phyloP scores from a whole-genome alignment of 164 flowering plant genomes.

The Vitis vinifera region DNA sequence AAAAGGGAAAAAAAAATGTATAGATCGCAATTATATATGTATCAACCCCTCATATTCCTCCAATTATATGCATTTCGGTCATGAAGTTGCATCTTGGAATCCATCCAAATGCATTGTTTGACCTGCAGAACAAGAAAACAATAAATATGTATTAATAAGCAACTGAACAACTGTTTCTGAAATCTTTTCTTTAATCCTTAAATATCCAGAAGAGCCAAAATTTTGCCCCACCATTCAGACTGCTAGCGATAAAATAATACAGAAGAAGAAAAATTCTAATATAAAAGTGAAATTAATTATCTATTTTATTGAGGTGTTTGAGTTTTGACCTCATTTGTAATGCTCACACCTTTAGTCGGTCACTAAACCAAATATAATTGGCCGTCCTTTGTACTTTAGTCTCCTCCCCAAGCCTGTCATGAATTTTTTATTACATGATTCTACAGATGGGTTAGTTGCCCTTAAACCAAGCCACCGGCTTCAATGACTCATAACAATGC shows the following conservation, averaged over 20 bases:
- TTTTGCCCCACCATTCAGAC: conserved; percentile 3
- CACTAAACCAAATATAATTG: conserved; percentile 4
- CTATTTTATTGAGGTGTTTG: too few relatives aligned
- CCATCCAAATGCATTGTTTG: conserved; percentile 9
- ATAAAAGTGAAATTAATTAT: too few relatives aligned
- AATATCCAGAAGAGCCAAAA: conserved; percentile 2
- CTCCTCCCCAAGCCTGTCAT: background rate
- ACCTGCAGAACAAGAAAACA: conserved; percentile 1
- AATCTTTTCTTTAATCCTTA: background rate
- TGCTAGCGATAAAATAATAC: background rate
- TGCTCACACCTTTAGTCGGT: background rate
- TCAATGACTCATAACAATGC: background rate
- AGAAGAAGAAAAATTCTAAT: too few relatives aligned
- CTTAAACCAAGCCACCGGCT: background rate
- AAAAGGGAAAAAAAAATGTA: background rate
- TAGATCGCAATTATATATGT: background rate
- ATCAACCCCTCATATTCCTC: too few relatives aligned
- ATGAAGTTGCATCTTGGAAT: conserved; percentile 2
- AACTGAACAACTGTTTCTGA: background rate
- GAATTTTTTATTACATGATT: too few relatives aligned
- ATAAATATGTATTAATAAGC: background rate
- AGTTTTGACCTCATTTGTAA: background rate
- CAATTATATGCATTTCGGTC: background rate
- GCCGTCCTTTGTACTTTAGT: background rate
- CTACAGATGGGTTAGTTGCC: too few relatives aligned